A percentile compares a stretch with the other conserved stretches of the same genome.
Conservation (phyloP, 495 filamentous ascomycete genomes). For the Penicillium herquei region DNA sequence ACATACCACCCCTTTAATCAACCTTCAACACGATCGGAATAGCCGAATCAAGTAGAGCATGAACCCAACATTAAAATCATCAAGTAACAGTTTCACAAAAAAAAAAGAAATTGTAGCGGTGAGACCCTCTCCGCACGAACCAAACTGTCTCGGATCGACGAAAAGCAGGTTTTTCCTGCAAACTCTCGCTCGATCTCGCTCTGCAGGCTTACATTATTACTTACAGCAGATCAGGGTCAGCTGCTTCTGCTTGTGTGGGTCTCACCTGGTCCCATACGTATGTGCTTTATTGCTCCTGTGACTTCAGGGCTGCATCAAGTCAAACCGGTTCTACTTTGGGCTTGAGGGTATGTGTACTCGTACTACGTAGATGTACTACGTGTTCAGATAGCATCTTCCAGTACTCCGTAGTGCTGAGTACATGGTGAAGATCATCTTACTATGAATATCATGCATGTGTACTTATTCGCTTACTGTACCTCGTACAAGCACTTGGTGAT, state of each 20-base stretch:
- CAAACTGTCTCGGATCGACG: constrained; percentile 3
- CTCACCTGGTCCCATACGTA: not conserved
- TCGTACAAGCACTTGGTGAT: not conserved
- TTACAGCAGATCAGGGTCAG: constrained; percentile 4
- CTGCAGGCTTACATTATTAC: constrained; percentile 2
- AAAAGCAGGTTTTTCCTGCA: not conserved
- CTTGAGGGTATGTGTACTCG: no score
- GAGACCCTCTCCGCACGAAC: not conserved
- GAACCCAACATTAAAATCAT: not conserved
- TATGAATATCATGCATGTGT: not conserved
- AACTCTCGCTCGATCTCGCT: constrained; percentile 1
- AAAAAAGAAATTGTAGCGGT: constrained; percentile 7
- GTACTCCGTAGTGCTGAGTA: no score
- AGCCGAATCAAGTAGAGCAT: not conserved
- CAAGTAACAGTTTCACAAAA: not conserved
- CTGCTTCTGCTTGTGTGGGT: not conserved
- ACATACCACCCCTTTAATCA: not conserved
- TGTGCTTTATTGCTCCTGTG: not conserved
- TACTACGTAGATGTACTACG: no score
- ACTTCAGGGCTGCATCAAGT: not conserved
- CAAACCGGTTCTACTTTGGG: no score
- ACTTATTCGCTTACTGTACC: not conserved
- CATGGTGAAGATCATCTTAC: no score
- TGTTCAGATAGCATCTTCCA: no score
- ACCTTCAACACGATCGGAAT: not conserved